Conservation (phyloP, 805 yeast genomes). For the Kockiozyma suomiensis region DNA sequence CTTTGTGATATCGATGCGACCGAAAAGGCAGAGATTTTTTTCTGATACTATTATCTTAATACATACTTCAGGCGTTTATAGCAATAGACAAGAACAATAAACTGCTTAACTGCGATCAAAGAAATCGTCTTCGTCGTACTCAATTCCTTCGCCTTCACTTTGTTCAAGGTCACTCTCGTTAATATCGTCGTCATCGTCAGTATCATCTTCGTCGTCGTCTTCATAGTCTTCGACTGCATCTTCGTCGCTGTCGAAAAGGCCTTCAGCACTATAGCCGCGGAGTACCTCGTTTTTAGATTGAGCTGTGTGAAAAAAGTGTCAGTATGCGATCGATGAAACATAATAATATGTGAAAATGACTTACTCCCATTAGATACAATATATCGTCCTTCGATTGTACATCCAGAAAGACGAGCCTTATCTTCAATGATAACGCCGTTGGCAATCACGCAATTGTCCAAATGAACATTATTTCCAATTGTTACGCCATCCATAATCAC, state of each 20-base stretch:
- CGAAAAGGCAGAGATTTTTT: neutral
- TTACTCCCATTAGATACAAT: slow-evolving; percentile 58
- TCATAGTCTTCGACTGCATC: slow-evolving; percentile 37
- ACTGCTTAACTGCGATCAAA: slow-evolving; percentile 24
- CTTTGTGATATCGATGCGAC: neutral
- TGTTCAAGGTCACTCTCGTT: slow-evolving; percentile 27
- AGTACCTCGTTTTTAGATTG: slow-evolving; percentile 44
- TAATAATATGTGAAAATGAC: slow-evolving; percentile 37
- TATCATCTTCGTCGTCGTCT: slow-evolving; percentile 19
- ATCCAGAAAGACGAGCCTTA: slow-evolving; percentile 70
- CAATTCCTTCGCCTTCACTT: slow-evolving; percentile 31
- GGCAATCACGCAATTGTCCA: slow-evolving; percentile 90
- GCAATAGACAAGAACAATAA: neutral
- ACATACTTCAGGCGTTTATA: neutral
- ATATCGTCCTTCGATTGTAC: slow-evolving; percentile 83
- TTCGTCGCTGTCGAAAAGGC: slow-evolving; percentile 40
- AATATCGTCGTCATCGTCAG: slow-evolving; percentile 22
- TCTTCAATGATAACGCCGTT: slow-evolving; percentile 60
- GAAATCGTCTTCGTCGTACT: slow-evolving; percentile 33
- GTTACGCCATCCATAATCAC: slow-evolving; percentile 70
- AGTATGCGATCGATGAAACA: slow-evolving; percentile 32
- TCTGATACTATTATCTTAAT: neutral
- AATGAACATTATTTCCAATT: slow-evolving; percentile 61
- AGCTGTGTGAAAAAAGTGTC: slow-evolving; percentile 27
- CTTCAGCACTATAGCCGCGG: slow-evolving; percentile 46